These are phyloP conservation scores for Hemisphaericaspora lyxosophila DNA, from an alignment of 1,139 yeast genomes.

Conservation along the genomic window DNA sequence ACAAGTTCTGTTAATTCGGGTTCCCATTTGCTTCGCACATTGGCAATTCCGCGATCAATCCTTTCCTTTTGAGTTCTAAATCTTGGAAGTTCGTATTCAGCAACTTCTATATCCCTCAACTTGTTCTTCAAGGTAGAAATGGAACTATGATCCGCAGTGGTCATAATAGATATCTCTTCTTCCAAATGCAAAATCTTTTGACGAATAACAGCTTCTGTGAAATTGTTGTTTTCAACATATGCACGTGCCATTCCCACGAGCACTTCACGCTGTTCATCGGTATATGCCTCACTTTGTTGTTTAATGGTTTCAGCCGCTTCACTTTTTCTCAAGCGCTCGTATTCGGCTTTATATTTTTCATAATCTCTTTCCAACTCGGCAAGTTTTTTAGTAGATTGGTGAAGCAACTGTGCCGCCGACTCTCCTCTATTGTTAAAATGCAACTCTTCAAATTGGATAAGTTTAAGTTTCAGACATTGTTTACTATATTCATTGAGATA, in stretches of 20 bases:
- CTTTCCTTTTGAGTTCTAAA: constrained; percentile 24
- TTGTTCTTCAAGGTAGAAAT: constrained; percentile 33
- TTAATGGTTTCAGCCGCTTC: constrained; percentile 45
- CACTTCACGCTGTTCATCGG: constrained; percentile 42
- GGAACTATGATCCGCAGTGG: constrained; percentile 41
- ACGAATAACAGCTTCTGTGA: constrained; percentile 38
- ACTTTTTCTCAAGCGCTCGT: constrained; percentile 44
- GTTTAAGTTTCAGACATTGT: constrained; percentile 15
- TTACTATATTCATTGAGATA: neutral
- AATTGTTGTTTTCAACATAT: constrained; percentile 41
- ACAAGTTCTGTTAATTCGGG: constrained; percentile 54
- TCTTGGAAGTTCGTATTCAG: constrained; percentile 36
- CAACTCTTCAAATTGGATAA: constrained; percentile 21
- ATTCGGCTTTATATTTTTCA: constrained; percentile 38
- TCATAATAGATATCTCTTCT: constrained; percentile 39
- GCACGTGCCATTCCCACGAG: constrained; percentile 44
- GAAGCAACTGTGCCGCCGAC: constrained; percentile 30
- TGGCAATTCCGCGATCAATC: constrained; percentile 35
- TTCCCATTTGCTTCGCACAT: constrained; percentile 53
- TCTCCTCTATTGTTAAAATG: constrained; percentile 36
- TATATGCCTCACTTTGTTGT: constrained; percentile 36
- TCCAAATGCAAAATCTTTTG: constrained; percentile 34
- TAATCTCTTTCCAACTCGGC: constrained; percentile 31
- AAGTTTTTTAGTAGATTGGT: constrained; percentile 34
- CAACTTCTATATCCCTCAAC: constrained; percentile 28